Conservation (phyloP, 2,329 filamentous ascomycete species). For the Colletotrichum sp. region DNA sequence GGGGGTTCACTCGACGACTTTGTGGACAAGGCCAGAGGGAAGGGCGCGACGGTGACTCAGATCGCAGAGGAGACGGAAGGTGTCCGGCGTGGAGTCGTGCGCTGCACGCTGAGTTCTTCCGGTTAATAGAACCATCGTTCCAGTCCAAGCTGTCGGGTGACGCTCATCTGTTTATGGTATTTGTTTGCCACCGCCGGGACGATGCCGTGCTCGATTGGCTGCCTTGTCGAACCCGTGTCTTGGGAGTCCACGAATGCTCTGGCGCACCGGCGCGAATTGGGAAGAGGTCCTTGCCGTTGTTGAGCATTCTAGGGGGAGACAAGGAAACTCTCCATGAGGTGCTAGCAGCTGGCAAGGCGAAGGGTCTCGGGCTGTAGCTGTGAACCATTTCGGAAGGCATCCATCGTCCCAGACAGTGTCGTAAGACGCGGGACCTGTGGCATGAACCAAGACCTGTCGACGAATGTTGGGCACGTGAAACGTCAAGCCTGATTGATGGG, state of each 20-base stretch:
- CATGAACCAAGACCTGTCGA: neutral
- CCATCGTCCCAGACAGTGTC: neutral
- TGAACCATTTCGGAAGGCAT: neutral
- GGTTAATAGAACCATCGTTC: conserved; percentile 7
- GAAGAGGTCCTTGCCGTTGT: neutral
- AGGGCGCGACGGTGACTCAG: conserved; percentile 53
- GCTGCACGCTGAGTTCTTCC: conserved; percentile 42
- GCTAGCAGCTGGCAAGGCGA: neutral
- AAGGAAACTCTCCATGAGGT: neutral
- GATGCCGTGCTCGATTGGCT: neutral
- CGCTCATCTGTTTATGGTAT: conserved; percentile 23
- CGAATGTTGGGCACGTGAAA: neutral
- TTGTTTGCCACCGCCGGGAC: neutral
- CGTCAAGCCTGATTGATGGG: neutral
- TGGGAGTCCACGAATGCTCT: neutral
- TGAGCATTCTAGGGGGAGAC: neutral
- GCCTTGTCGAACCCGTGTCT: neutral
- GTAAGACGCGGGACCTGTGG: neutral
- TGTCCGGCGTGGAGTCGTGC: conserved; percentile 66
- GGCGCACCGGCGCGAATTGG: neutral
- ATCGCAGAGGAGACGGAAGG: conserved; percentile 65
- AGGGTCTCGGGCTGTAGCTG: neutral
- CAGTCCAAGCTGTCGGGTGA: neutral
- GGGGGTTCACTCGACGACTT: conserved; percentile 84
- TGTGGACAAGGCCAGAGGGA: conserved; percentile 53